Conservation (phyloP, 257 asterid genomes). For the Plantago major region DNA sequence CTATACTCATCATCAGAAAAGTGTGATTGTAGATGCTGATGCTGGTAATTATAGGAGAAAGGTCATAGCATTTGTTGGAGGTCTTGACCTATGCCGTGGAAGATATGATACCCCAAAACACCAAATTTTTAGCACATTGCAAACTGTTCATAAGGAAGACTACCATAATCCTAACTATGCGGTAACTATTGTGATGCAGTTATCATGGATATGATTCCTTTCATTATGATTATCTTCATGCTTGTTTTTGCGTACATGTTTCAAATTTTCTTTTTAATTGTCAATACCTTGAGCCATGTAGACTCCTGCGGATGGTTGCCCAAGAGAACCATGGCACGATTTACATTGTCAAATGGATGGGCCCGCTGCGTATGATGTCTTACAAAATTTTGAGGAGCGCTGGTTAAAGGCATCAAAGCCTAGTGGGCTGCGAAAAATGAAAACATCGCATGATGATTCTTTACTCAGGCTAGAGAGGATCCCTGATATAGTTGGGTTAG, state of each 20-base stretch:
- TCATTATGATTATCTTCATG: not conserved
- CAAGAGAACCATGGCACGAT: conserved; percentile 98
- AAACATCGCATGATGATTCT: conserved; percentile 58
- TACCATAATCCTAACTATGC: conserved; percentile 78
- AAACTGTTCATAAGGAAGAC: conserved; percentile 76
- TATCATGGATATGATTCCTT: conserved; percentile 9
- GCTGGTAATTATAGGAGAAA: conserved; percentile 53
- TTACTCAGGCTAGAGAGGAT: conserved; percentile 67
- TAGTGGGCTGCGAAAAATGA: conserved; percentile 50
- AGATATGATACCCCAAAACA: conserved; percentile 87
- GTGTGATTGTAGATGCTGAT: conserved; percentile 74
- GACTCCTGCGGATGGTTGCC: conserved; percentile 71
- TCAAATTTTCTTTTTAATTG: not conserved
- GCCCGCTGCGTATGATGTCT: conserved; percentile 79
- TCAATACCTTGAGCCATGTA: conserved; percentile 17
- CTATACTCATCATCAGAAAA: conserved; percentile 94
- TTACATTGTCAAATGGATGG: conserved; percentile 79
- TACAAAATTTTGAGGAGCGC: conserved; percentile 84
- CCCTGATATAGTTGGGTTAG: conserved; percentile 55
- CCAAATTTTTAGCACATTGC: conserved; percentile 55
- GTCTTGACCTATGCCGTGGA: conserved; percentile 87
- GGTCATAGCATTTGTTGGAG: conserved; percentile 78
- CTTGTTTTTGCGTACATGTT: not conserved
- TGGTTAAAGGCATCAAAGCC: conserved; percentile 75
- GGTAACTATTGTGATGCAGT: conserved; percentile 36